phyloP scores from a whole-genome alignment of 306 rosid genomes.

The Carpinus viminea region DNA sequence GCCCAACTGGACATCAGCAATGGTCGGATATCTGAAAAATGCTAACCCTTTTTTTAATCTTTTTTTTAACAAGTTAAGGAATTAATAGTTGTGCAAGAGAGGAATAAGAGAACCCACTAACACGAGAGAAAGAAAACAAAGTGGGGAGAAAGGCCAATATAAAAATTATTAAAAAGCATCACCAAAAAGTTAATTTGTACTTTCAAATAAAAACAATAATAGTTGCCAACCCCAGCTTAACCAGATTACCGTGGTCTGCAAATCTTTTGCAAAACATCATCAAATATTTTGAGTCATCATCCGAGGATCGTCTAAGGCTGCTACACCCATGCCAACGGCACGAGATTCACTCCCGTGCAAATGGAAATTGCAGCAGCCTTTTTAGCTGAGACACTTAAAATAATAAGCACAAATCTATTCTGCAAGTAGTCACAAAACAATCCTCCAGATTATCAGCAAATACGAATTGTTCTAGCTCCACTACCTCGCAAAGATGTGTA shows the following conservation, averaged over 20 bases:
- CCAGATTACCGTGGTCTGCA: conserved; percentile 29
- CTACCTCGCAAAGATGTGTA: background rate
- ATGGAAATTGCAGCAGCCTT: conserved; percentile 13
- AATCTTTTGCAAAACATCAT: conserved; percentile 28
- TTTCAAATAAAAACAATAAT: conserved; percentile 46
- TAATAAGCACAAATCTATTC: background rate
- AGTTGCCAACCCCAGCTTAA: conserved; percentile 53
- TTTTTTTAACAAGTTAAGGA: conserved; percentile 17
- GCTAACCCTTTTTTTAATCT: conserved; percentile 18
- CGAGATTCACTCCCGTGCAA: conserved; percentile 17
- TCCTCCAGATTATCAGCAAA: background rate
- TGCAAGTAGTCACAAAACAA: background rate
- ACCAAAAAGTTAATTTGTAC: conserved; percentile 69
- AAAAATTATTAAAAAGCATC: conserved; percentile 25
- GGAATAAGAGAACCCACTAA: conserved; percentile 26
- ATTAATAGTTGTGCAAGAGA: conserved; percentile 28
- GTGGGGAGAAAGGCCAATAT: conserved; percentile 23
- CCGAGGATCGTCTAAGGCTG: conserved; percentile 27
- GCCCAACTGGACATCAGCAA: conserved; percentile 33
- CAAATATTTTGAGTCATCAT: conserved; percentile 12
- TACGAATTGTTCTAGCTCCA: background rate
- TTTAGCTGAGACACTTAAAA: conserved; percentile 1
- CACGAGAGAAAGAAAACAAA: conserved; percentile 18
- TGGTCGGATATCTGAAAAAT: conserved; percentile 32
- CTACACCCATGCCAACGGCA: conserved; percentile 19